Conservation (phyloP, 1,284 basidiomycete genomes). For the Rhodofomes roseus region DNA sequence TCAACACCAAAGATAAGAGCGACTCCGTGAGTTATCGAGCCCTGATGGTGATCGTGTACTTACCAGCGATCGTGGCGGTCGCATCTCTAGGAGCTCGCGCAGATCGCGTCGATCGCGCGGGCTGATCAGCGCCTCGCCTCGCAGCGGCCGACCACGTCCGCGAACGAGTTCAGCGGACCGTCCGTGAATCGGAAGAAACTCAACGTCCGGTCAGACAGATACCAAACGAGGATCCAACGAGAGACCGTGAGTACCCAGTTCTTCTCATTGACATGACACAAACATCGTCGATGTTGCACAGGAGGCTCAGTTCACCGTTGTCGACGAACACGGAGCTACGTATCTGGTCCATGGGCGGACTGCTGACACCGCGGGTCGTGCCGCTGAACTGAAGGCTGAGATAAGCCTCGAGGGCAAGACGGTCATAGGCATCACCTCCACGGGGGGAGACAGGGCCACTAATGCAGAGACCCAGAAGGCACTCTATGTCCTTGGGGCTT, state of each 20-base stretch:
- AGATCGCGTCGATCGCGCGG: conserved; percentile 45
- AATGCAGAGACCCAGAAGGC: conserved; percentile 45
- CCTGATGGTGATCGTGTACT: not conserved
- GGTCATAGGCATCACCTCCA: conserved; percentile 29
- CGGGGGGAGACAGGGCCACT: conserved; percentile 51
- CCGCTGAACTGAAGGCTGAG: conserved; percentile 16
- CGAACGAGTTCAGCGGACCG: conserved; percentile 33
- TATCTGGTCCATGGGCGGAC: conserved; percentile 27
- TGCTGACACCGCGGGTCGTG: conserved; percentile 22
- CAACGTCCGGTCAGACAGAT: conserved; percentile 33
- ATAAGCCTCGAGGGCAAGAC: conserved; percentile 22
- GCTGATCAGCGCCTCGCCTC: conserved; percentile 47
- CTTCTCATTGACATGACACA: not conserved
- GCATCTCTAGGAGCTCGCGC: conserved; percentile 15
- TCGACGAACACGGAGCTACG: conserved; percentile 14
- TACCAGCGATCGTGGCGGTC: not conserved
- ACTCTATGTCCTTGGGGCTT: conserved; percentile 39
- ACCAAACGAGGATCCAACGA: conserved; percentile 38
- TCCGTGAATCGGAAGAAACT: conserved; percentile 25
- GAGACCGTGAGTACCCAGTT: conserved; percentile 11
- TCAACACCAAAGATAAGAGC: conserved; percentile 19
- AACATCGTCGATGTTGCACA: not conserved
- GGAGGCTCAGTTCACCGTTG: conserved; percentile 8
- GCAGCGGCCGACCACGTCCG: conserved; percentile 39
- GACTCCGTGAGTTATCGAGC: conserved; percentile 15